Evolutionary conservation across 1,284 basidiomycete species (phyloP).

Genomic region (Ustilago cynodontis): DNA sequence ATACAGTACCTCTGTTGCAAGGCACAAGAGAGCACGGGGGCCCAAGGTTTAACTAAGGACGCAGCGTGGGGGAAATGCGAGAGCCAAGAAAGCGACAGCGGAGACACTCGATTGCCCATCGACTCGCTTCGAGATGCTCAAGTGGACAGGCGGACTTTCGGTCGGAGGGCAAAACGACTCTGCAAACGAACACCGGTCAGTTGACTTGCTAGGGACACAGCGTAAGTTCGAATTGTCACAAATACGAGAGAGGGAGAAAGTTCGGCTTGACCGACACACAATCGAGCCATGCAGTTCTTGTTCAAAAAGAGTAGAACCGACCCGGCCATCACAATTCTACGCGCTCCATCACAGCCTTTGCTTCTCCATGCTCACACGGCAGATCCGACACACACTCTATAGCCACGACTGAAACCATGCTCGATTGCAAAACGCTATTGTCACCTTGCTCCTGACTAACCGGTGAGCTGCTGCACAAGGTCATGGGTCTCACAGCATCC

Average conservation of each 20-base stretch:
- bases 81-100: slow-evolving; percentile 3
- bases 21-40: not conserved
- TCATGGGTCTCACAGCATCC: not conserved
- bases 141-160: slow-evolving; percentile 30
- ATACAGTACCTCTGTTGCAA: too few species aligned
- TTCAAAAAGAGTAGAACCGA: not conserved
- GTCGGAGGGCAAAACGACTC: slow-evolving; percentile 5
- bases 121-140: not conserved
- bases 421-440: not conserved
- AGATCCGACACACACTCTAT: not conserved
- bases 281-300: slow-evolving; percentile 15
- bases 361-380: slow-evolving; percentile 2
- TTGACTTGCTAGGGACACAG: not conserved
- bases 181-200: slow-evolving; percentile 9
- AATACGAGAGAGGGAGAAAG: slow-evolving; percentile 6
- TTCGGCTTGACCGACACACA: slow-evolving; percentile 15
- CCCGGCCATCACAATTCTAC: not conserved
- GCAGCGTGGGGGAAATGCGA: slow-evolving; percentile 20
- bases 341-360: not conserved
- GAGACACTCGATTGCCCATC: not conserved
- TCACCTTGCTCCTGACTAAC: not conserved
- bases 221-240: not conserved
- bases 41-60: not conserved
- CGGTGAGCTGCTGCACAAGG: not conserved
- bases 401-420: not conserved